Evolutionary conservation across 2,329 filamentous ascomycete genomes (phyloP).

Genomic region (Colletotrichum melonis): DNA sequence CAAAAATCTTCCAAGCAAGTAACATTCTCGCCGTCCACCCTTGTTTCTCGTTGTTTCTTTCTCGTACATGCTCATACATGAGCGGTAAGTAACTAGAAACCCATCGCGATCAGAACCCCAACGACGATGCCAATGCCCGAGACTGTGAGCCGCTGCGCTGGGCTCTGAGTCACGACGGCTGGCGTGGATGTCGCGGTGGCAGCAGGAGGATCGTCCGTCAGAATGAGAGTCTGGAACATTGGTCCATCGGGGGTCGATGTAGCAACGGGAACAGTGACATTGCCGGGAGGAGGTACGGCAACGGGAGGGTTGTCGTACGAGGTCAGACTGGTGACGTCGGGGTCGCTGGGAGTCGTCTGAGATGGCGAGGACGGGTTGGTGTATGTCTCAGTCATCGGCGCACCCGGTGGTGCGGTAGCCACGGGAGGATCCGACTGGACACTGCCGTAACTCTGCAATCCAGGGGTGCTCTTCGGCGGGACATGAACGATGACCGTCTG

Average conservation of each 20-base stretch:
- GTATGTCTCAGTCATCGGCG: neutral
- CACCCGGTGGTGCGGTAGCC: neutral
- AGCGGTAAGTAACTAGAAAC: neutral
- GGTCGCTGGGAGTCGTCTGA: neutral
- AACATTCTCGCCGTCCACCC: neutral
- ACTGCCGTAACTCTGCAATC: conserved; percentile 14
- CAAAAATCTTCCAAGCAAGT: conserved; percentile 28
- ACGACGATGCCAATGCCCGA: neutral
- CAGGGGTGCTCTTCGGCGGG: conserved; percentile 1
- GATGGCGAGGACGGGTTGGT: neutral
- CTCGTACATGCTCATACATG: neutral
- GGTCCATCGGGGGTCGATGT: conserved; percentile 10
- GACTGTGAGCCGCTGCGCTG: conserved; percentile 1
- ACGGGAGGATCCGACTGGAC: conserved; percentile 3
- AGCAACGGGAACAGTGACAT: neutral
- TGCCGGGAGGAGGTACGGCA: neutral
- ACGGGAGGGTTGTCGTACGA: conserved; percentile 12
- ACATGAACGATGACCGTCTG: conserved; percentile 25
- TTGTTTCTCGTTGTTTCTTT: neutral
- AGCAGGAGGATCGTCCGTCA: conserved; percentile 13
- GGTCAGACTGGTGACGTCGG: conserved; percentile 1
- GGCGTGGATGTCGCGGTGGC: conserved; percentile 7
- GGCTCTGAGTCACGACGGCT: conserved; percentile 23
- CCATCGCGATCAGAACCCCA: neutral
- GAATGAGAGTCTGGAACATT: conserved; percentile 21